phyloP scores from a whole-genome alignment of 176 grass and related monocot species.

The Otatea glauca region DNA sequence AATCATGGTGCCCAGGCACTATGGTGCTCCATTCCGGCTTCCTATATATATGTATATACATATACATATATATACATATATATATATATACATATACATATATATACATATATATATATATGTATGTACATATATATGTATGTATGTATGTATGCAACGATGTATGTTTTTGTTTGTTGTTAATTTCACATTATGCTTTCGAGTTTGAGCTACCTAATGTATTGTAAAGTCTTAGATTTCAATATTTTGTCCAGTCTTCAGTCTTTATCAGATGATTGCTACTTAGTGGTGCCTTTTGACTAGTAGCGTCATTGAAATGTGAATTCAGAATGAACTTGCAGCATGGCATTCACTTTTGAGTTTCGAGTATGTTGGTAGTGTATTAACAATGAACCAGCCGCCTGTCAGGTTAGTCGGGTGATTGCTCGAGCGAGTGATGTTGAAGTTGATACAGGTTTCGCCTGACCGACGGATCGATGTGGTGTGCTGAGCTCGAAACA shows the following conservation, averaged over 20 bases:
- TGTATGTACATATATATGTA: too few relatives aligned
- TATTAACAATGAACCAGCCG: background rate
- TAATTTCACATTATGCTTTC: conserved; percentile 1
- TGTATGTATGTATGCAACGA: conserved; percentile 1
- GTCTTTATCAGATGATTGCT: background rate
- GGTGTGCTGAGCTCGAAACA: too few relatives aligned
- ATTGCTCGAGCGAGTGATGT: background rate
- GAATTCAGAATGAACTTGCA: background rate
- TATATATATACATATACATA: too few relatives aligned
- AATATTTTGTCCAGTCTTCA: background rate
- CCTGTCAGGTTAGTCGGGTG: background rate
- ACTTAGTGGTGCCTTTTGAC: background rate
- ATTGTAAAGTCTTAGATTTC: background rate
- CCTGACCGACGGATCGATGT: background rate
- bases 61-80: too few relatives aligned
- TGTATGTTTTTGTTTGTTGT: conserved; percentile 31
- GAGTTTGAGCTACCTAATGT: background rate
- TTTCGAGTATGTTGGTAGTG: background rate
- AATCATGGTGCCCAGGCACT: too few relatives aligned
- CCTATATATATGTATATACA: too few relatives aligned
- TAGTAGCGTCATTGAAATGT: background rate
- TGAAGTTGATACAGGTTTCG: background rate
- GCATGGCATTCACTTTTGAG: too few relatives aligned
- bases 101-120: too few relatives aligned
- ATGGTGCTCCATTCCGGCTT: too few relatives aligned